Evolutionary conservation across 2,329 filamentous ascomycete genomes (phyloP).

Genomic region (Akanthomyces lecanii): DNA sequence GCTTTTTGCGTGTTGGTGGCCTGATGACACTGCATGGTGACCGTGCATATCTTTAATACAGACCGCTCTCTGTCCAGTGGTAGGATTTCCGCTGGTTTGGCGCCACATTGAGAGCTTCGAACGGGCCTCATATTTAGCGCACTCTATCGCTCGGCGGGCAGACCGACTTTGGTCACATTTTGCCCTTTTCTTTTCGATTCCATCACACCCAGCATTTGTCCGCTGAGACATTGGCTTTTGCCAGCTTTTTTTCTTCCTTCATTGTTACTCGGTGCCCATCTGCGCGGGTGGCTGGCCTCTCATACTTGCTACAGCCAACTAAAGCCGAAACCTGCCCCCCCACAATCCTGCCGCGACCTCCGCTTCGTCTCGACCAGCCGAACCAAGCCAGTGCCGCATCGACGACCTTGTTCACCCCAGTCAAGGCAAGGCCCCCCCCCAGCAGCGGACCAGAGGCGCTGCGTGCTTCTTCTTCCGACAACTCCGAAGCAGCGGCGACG

Average conservation of each 20-base stretch:
- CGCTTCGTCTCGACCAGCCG: neutral
- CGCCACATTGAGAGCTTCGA: neutral
- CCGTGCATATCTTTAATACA: neutral
- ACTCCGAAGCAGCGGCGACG: neutral
- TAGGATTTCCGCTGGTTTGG: neutral
- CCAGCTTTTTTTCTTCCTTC: neutral
- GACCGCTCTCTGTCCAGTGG: no score
- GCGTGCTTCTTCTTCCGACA: neutral
- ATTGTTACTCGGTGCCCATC: neutral
- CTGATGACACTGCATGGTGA: constrained; percentile 11
- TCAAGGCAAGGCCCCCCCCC: neutral
- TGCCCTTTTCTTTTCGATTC: neutral
- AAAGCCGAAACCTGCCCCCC: constrained; percentile 13
- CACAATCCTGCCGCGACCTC: constrained; percentile 9
- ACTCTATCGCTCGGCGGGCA: neutral
- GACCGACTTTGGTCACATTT: neutral
- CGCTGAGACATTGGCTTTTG: neutral
- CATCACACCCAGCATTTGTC: neutral
- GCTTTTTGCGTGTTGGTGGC: neutral
- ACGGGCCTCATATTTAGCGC: neutral
- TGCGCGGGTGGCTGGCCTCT: neutral
- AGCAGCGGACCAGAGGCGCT: neutral
- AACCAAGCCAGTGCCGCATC: neutral
- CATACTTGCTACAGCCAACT: neutral
- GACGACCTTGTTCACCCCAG: neutral